Conservation (phyloP, 2,329 filamentous ascomycete genomes). For the Fusarium sp. region DNA sequence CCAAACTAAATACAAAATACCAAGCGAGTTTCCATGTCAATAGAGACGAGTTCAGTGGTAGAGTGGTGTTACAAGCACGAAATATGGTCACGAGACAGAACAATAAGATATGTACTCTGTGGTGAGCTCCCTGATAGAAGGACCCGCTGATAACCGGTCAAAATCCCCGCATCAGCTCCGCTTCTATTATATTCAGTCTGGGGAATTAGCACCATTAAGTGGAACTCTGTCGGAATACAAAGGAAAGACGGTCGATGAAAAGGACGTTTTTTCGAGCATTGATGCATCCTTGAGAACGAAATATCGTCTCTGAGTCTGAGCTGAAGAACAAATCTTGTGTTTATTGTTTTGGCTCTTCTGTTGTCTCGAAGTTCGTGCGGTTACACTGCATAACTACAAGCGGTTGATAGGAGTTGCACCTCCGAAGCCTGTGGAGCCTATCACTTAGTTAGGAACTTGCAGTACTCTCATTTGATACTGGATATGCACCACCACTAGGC, state of each 20-base stretch:
- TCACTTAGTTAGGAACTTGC: not conserved
- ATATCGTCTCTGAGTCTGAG: not conserved
- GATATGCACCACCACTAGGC: not conserved
- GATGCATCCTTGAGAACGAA: not conserved
- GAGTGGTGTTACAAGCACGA: not conserved
- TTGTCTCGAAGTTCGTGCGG: not conserved
- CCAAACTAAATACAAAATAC: not conserved
- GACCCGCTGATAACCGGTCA: slow-evolving; percentile 33
- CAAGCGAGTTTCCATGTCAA: not conserved
- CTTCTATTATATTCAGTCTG: slow-evolving; percentile 6
- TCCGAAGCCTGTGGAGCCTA: not conserved
- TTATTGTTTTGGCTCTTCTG: not conserved
- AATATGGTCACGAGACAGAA: not conserved
- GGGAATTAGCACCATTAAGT: slow-evolving; percentile 3
- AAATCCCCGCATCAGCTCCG: slow-evolving; percentile 27
- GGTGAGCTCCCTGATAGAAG: slow-evolving; percentile 3
- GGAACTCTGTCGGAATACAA: not conserved
- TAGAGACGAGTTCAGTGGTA: not conserved
- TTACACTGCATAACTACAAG: not conserved
- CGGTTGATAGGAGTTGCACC: not conserved
- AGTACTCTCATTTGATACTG: not conserved
- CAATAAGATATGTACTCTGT: not conserved
- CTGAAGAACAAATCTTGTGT: not conserved
- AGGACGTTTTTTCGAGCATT: not conserved
- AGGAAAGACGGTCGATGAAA: not conserved